Evolutionary conservation across 2,329 filamentous ascomycete species (phyloP), one percentile per base, ranked within the genome.

Genomic region (Aspergillaceae sp.): DNA sequence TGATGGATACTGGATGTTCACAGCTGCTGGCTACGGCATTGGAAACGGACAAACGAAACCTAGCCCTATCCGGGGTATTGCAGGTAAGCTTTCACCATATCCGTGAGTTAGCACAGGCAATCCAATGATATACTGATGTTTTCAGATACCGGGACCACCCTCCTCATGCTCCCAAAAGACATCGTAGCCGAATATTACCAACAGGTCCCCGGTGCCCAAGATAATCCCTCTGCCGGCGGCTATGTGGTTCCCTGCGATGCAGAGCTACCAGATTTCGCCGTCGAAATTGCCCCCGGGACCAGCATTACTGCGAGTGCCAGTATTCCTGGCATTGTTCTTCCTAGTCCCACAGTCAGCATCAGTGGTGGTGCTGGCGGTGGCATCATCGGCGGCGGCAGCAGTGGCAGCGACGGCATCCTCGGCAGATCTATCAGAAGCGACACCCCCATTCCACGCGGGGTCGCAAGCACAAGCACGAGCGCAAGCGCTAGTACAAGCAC

Each of bases 121-220:
- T 19, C 19, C 19, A 49, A 30, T 40, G 11, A 47, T 29, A 35
- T 44, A 41, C 36, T 33, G 30, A 33, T 26, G 11, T 9, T 27
- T 9, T 26, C 45, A 57, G 83, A 87, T 67, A 87, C 83, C 2
- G 84, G 83, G 45, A 86, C 83, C 46, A 82, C 82, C 1, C 77
- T 87, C 29, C 65, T 85, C 46, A 72, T 84, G 51, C 64, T 83
- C 11, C 77, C 79, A 28, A 60, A 73, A 46, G 53, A 60, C 30
- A 70, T 83, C 48, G 75, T 79, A 51, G 55, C 64, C 0, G 73
- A 69, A 37, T 86, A 85, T 73, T 87, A 84, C 69, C 59, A 61
- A 34, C 60, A 77, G 50, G 74, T 86, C 49, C 45, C 57, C 5
- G 75, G 78, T 3, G 72, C 83, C 0, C 52, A 66, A 40, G 67